Percentiles rank a stretch among this genome's conserved stretches.
Evolutionary conservation across 1,284 basidiomycete genomes (phyloP).

Genomic region (Moesziomyces sp.): DNA sequence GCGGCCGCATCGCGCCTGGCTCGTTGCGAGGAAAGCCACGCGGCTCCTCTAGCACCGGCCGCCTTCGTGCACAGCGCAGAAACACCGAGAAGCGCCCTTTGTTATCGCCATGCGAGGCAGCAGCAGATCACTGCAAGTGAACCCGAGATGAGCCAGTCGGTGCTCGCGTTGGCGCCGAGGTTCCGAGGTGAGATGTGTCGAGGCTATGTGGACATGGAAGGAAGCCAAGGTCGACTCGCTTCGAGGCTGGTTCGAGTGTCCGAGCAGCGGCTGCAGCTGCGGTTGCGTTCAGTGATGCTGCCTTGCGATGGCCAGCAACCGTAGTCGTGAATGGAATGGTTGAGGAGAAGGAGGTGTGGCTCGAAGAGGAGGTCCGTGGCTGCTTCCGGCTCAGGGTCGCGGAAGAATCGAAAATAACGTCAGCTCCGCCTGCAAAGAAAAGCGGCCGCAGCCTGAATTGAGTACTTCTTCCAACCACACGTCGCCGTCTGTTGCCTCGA

Average conservation of each 20-base stretch:
- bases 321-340: too few relatives aligned
- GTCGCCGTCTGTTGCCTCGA: conserved; percentile 2
- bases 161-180: neutral
- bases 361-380: conserved; percentile 1
- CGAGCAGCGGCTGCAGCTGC: too few relatives aligned
- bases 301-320: neutral
- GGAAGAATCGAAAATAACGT: conserved; percentile 27
- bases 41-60: conserved; percentile 17
- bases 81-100: neutral
- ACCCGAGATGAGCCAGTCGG: neutral
- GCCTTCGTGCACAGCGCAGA: conserved; percentile 3
- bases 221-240: neutral
- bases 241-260: neutral
- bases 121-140: neutral
- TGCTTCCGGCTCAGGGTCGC: conserved; percentile 13
- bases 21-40: conserved; percentile 18
- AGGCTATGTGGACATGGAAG: neutral
- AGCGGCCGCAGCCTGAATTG: neutral
- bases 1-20: conserved; percentile 28
- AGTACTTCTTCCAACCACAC: conserved; percentile 8
- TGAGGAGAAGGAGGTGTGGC: neutral
- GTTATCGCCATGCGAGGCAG: neutral
- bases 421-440: conserved; percentile 7
- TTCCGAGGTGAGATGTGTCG: neutral
- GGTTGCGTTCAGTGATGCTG: too few relatives aligned